Evolutionary conservation across 805 yeast genomes (phyloP).

Genomic region (Isabelozyma gotoi): DNA sequence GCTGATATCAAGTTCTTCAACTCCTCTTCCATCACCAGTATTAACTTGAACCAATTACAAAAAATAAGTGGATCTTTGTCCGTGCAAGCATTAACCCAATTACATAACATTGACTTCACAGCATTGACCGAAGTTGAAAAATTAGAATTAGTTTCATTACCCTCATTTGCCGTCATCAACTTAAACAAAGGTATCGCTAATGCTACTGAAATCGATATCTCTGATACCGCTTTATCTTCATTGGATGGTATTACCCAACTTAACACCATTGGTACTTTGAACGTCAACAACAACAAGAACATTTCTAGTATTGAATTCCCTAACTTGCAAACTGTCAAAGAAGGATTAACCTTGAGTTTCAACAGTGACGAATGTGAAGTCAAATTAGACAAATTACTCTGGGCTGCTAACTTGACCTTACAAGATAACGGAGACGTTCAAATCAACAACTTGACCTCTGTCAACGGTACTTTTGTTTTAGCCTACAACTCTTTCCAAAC

Average conservation of each 20-base stretch:
- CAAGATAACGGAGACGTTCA: slow-evolving; percentile 38
- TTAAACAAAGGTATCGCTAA: slow-evolving; percentile 35
- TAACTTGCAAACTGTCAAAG: slow-evolving; percentile 30
- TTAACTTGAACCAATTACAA: slow-evolving; percentile 27
- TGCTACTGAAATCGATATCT: slow-evolving; percentile 31
- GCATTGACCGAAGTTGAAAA: slow-evolving; percentile 26
- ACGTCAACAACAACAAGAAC: slow-evolving; percentile 45
- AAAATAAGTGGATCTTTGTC: slow-evolving; percentile 36
- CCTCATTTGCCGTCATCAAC: slow-evolving; percentile 38
- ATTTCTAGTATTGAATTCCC: slow-evolving; percentile 34
- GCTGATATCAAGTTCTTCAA: slow-evolving; percentile 37
- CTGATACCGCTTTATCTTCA: slow-evolving; percentile 42
- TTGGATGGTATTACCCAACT: slow-evolving; percentile 33
- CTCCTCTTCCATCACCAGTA: slow-evolving; percentile 36
- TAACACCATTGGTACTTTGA: slow-evolving; percentile 30
- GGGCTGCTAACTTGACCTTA: slow-evolving; percentile 45
- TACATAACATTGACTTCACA: slow-evolving; percentile 35
- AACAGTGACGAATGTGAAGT: slow-evolving; percentile 37
- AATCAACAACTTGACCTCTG: slow-evolving; percentile 31
- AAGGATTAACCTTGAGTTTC: slow-evolving; percentile 38
- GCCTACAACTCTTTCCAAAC: slow-evolving; percentile 40
- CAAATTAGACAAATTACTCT: slow-evolving; percentile 32
- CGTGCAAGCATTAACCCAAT: slow-evolving; percentile 38
- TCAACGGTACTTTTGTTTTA: slow-evolving; percentile 40
- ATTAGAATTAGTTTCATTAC: slow-evolving; percentile 39